phyloP scores from a whole-genome alignment of 2,329 filamentous ascomycete species.

The Chaetomium strumarium region DNA sequence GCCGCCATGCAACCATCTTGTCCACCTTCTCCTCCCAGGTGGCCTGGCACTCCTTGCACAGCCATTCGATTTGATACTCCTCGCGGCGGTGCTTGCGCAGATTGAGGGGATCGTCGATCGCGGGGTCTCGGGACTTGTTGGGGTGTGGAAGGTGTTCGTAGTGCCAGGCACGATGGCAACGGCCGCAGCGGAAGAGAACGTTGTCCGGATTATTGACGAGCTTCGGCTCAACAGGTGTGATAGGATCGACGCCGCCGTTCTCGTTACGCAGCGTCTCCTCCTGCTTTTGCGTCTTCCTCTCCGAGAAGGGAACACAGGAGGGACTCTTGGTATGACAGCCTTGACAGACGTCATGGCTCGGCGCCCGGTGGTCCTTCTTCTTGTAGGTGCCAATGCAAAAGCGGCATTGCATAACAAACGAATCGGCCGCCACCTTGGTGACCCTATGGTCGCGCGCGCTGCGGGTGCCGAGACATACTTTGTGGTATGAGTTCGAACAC shows the following conservation, averaged over 20 bases:
- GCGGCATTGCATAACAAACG: constrained; percentile 86
- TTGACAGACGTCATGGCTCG: constrained; percentile 66
- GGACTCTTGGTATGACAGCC: constrained; percentile 58
- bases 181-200: constrained; percentile 75
- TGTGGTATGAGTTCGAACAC: constrained; percentile 79
- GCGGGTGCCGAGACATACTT: constrained; percentile 70
- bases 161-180: constrained; percentile 76
- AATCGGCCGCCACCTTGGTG: constrained; percentile 70
- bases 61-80: constrained; percentile 71
- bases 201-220: constrained; percentile 70
- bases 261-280: constrained; percentile 78
- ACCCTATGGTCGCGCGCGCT: constrained; percentile 75
- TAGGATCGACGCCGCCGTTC: constrained; percentile 73
- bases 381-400: constrained; percentile 67
- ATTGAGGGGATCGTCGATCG: constrained; percentile 38
- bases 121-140: constrained; percentile 30
- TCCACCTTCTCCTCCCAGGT: constrained; percentile 59
- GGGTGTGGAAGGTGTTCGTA: constrained; percentile 68
- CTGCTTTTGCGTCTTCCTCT: constrained; percentile 65
- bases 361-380: constrained; percentile 64
- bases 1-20: constrained; percentile 83
- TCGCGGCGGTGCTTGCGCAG: constrained; percentile 57
- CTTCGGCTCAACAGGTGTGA: constrained; percentile 54
- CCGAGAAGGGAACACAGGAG: constrained; percentile 70
- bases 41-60: constrained; percentile 70